Evolutionary conservation across 805 yeast species (phyloP).

Genomic region (Kuraishia capsulata): DNA sequence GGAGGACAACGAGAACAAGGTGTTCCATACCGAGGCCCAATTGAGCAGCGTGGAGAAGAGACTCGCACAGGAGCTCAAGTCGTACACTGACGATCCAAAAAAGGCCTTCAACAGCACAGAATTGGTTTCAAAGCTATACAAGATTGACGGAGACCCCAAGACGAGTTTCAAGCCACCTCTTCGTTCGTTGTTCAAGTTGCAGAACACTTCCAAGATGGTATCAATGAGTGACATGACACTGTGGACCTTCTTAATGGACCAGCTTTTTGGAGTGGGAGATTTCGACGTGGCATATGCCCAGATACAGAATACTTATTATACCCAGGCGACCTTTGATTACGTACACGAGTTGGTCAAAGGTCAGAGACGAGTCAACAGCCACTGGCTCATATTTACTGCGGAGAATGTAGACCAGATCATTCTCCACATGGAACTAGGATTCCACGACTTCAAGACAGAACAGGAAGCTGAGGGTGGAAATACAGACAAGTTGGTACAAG

Average conservation of each 20-base stretch:
- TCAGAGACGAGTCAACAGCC: neutral
- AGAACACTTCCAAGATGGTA: neutral
- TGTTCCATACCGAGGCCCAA: neutral
- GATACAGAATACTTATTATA: neutral
- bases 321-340: neutral
- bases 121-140: neutral
- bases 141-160: neutral
- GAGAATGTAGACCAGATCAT: too few species aligned
- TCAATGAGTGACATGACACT: neutral
- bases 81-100: neutral
- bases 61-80: neutral
- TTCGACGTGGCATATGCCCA: neutral
- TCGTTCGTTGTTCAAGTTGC: neutral
- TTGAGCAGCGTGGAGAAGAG: neutral
- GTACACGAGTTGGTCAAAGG: neutral
- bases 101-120: neutral
- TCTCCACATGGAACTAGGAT: too few species aligned
- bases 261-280: neutral
- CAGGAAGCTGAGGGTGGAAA: neutral
- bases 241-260: neutral
- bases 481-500: neutral
- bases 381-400: too few species aligned
- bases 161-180: constrained; percentile 1
- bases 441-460: too few species aligned
- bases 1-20: constrained; percentile 4